Conservation (phyloP, 2,329 filamentous ascomycete genomes). For the Arthrinium puccinioides region DNA sequence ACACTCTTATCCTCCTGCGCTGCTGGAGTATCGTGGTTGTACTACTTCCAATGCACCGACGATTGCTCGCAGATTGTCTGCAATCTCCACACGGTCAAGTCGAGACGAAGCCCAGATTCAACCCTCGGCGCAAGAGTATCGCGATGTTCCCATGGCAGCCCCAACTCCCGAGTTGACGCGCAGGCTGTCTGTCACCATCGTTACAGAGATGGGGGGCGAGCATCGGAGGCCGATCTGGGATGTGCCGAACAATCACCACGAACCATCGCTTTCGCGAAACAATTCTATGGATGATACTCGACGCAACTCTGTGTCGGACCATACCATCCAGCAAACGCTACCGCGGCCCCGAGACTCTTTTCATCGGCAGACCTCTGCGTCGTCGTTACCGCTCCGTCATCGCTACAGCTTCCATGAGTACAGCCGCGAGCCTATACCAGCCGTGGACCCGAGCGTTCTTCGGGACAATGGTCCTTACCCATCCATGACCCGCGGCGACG, state of each 20-base stretch:
- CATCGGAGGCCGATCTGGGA: constrained; percentile 19
- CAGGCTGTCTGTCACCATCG: constrained; percentile 14
- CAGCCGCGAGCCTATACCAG: not conserved
- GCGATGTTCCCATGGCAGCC: constrained; percentile 10
- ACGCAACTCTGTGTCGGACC: constrained; percentile 23
- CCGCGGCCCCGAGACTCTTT: constrained; percentile 9
- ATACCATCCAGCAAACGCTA: constrained; percentile 14
- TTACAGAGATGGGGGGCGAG: constrained; percentile 4
- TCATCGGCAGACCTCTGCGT: no score
- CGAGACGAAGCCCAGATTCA: constrained; percentile 12
- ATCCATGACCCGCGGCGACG: constrained; percentile 12
- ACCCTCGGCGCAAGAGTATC: constrained; percentile 7
- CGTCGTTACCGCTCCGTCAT: not conserved
- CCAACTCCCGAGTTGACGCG: constrained; percentile 17
- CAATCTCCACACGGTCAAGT: constrained; percentile 9
- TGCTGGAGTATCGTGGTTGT: no score
- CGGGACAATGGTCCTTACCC: constrained; percentile 17
- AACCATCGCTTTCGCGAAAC: constrained; percentile 12
- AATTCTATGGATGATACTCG: constrained; percentile 21
- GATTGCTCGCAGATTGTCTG: no score
- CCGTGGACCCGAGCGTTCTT: constrained; percentile 6
- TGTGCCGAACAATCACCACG: constrained; percentile 19
- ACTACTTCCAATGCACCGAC: no score
- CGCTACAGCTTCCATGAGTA: constrained; percentile 1
- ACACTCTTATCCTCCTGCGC: no score